Evolutionary conservation across 306 rosid genomes (phyloP), one percentile per base, ranked within the genome.

Genomic region (Dicorynia guianensis): DNA sequence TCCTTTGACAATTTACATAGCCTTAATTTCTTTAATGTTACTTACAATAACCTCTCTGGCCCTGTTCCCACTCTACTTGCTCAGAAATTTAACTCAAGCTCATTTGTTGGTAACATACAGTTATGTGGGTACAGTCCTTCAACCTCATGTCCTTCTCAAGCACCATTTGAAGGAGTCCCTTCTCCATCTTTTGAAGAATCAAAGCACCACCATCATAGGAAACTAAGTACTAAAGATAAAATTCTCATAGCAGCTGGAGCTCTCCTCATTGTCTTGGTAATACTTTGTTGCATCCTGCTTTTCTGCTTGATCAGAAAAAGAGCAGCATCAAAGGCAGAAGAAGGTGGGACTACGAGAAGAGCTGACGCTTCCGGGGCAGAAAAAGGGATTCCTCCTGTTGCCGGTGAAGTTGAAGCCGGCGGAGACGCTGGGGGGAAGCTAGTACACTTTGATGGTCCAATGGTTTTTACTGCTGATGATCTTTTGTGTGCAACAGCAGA

Each of bases 401-500:
- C 67, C 0, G 85, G 81, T 25, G 92, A 88, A 56, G 85, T 77
- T 0, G 89, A 80, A 72, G 71, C 82, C 0, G 84, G 82, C 0
- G 87, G 86, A 42, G 92, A 85, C 60, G 81, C 83, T 0, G 92
- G 92, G 42, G 92, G 92, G 12, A 85, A 88, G 54, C 84, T 88
- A 39, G 87, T 88, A 17, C 92, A 87, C 63, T 87, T 85, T 57
- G 92, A 85, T 13, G 92, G 92, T 36, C 81, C 85, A 18, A 74
- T 79, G 67, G 77, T 69, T 18, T 87, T 87, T 73, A 80, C 89
- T 53, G 92, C 92, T 2, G 92, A 87, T 43, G 89, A 85, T 85
- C 92, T 87, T 43, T 38, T 87, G 80, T 85, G 92, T 50, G 89
- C 92, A 56, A 87, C 92, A 43, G 89, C 92, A 14, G 92, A 87